phyloP scores from a whole-genome alignment of 2,329 filamentous ascomycete genomes.

The Neonectria punicea region DNA sequence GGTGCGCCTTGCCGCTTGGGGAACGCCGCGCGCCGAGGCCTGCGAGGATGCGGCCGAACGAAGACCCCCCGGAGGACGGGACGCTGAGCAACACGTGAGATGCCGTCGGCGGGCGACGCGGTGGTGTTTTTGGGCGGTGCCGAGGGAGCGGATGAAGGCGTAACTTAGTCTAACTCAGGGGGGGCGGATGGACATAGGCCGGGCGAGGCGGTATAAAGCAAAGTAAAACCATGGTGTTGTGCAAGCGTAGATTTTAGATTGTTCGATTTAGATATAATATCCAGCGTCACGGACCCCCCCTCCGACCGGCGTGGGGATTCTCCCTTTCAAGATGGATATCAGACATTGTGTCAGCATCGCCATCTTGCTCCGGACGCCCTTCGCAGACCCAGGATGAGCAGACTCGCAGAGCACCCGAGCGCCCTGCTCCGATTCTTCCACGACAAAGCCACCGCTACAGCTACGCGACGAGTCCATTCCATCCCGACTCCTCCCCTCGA shows the following conservation, averaged over 20 bases:
- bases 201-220: slow-evolving; percentile 7
- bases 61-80: too few relatives aligned
- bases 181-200: slow-evolving; percentile 5
- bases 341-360: neutral
- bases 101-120: slow-evolving; percentile 28
- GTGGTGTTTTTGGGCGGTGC: slow-evolving; percentile 1
- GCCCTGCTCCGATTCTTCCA: slow-evolving; percentile 1
- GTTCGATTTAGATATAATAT: slow-evolving; percentile 7
- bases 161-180: neutral
- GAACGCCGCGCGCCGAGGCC: slow-evolving; percentile 37
- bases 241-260: neutral
- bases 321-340: neutral
- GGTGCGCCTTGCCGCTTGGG: slow-evolving; percentile 30
- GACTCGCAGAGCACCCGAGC: neutral
- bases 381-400: neutral
- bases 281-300: neutral
- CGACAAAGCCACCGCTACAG: neutral
- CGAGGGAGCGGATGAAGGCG: neutral
- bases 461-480: slow-evolving; percentile 32
- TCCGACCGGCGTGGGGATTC: neutral
- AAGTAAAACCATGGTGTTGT: neutral
- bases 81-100: slow-evolving; percentile 23
- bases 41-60: neutral
- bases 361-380: neutral
- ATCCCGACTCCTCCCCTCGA: slow-evolving; percentile 43